phyloP scores from a whole-genome alignment of 495 filamentous ascomycete species.

The Rhypophila decipiens region DNA sequence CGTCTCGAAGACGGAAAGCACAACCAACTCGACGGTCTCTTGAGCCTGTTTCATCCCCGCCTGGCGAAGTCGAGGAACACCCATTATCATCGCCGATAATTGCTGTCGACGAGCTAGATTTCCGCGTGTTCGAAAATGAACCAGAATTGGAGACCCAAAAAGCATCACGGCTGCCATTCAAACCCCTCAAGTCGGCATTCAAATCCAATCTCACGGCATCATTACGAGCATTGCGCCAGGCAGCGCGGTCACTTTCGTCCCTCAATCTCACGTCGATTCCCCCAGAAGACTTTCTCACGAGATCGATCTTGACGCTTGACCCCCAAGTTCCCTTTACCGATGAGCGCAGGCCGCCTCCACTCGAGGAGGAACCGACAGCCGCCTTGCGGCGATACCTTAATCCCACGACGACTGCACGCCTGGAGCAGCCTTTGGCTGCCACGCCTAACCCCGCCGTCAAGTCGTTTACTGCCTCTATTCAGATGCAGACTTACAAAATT shows the following conservation, averaged over 20 bases:
- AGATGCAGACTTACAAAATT: constrained; percentile 76
- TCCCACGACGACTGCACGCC: constrained; percentile 61
- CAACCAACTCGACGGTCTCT: constrained; percentile 37
- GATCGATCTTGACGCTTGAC: constrained; percentile 72
- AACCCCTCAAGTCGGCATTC: constrained; percentile 53
- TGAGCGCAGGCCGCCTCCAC: constrained; percentile 76
- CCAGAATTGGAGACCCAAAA: constrained; percentile 28
- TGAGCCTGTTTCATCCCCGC: constrained; percentile 38
- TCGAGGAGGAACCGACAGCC: constrained; percentile 70
- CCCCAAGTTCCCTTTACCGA: constrained; percentile 71
- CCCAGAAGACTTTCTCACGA: constrained; percentile 83
- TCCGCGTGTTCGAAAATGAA: constrained; percentile 33
- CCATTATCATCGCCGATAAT: constrained; percentile 37
- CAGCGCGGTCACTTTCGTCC: constrained; percentile 74
- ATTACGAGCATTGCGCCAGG: constrained; percentile 75
- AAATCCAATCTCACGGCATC: constrained; percentile 96
- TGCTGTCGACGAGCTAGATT: constrained; percentile 36
- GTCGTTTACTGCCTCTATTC: constrained; percentile 67
- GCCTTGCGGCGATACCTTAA: constrained; percentile 91
- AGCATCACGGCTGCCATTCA: constrained; percentile 21
- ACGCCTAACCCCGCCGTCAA: constrained; percentile 21
- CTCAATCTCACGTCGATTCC: constrained; percentile 68
- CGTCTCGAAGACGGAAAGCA: constrained; percentile 24
- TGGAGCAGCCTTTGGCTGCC: constrained; percentile 47
- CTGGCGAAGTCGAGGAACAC: constrained; percentile 33